A percentile compares a stretch with the other conserved stretches of the same genome.
Conservation (phyloP, 2,329 filamentous ascomycete genomes). For the Coniochaeta sp. region DNA sequence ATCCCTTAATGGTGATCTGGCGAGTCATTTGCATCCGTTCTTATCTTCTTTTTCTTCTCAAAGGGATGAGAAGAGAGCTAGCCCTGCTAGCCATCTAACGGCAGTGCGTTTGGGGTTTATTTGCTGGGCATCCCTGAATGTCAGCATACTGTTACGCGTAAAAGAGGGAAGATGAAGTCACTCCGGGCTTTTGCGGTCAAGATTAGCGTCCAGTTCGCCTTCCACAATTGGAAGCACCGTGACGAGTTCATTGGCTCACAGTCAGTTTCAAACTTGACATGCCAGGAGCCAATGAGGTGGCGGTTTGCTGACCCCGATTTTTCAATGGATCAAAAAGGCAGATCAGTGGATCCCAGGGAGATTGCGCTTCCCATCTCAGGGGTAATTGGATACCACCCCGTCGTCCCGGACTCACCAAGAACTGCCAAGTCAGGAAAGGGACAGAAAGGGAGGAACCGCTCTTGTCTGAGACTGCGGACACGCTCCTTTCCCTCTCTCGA, state of each 20-base stretch:
- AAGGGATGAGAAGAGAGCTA: no score
- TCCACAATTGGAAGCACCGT: neutral
- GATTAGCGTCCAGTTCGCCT: neutral
- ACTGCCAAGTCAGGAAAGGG: neutral
- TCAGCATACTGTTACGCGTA: no score
- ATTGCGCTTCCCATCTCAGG: neutral
- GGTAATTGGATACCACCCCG: neutral
- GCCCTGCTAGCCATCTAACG: no score
- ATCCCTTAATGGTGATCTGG: neutral
- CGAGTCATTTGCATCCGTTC: no score
- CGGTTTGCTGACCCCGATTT: neutral
- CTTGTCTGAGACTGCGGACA: neutral
- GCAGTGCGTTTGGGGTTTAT: neutral
- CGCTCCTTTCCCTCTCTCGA: neutral
- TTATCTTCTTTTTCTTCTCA: no score
- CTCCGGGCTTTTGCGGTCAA: neutral
- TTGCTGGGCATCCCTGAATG: neutral
- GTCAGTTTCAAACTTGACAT: neutral
- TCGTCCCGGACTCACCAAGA: neutral
- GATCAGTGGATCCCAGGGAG: neutral
- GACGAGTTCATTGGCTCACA: neutral
- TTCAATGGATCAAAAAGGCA: neutral
- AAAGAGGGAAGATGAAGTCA: no score
- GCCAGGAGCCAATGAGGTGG: neutral
- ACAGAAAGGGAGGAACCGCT: neutral